phyloP scores from a whole-genome alignment of 2,329 filamentous ascomycete species.

The Aspergillus melleus region DNA sequence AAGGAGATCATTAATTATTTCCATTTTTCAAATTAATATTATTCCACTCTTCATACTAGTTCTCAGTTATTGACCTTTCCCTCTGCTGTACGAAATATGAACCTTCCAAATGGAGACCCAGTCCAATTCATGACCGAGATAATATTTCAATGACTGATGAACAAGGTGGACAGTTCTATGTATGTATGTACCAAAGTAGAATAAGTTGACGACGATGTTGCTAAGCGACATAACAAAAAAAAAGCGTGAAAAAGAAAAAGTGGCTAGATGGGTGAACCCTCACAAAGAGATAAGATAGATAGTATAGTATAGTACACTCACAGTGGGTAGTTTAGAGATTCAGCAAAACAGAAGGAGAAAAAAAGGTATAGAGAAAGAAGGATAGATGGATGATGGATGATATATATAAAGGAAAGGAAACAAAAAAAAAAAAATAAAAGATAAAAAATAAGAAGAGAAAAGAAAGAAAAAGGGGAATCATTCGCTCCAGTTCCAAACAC shows the following conservation, averaged over 20 bases:
- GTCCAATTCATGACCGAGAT: neutral
- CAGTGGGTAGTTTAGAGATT: neutral
- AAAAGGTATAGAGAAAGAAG: neutral
- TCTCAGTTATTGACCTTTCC: too few relatives aligned
- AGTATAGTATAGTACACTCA: neutral
- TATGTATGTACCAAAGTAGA: neutral
- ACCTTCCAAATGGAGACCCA: neutral
- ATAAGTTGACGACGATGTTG: neutral
- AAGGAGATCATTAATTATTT: neutral
- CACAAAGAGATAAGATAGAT: too few relatives aligned
- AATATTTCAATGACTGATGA: neutral
- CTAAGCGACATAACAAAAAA: constrained; percentile 1
- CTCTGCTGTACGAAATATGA: too few relatives aligned
- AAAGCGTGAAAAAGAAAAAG: too few relatives aligned
- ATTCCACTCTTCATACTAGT: too few relatives aligned
- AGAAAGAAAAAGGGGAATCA: constrained; percentile 6
- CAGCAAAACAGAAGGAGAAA: neutral
- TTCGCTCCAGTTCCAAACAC: neutral
- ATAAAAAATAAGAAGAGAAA: neutral
- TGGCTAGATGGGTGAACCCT: neutral
- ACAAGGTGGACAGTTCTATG: neutral
- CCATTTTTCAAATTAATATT: too few relatives aligned
- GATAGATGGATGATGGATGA: neutral
- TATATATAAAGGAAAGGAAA: constrained; percentile 3
- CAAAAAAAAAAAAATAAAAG: too few relatives aligned